phyloP scores from a whole-genome alignment of 345 rosid species.

The Chamaenerion angustifolium region DNA sequence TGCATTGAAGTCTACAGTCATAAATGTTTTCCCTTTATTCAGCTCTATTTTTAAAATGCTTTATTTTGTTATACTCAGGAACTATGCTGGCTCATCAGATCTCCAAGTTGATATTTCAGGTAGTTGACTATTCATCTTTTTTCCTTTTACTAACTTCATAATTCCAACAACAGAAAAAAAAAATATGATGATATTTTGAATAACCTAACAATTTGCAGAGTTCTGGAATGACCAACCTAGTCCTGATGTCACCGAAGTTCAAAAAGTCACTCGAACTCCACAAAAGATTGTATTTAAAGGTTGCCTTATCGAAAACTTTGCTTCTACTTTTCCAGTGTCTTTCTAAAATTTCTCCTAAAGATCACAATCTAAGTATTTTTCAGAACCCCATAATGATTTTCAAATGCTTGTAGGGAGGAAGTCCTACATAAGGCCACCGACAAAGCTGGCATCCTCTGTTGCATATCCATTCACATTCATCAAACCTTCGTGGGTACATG shows the following conservation, averaged over 20 bases:
- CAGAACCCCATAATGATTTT: no score
- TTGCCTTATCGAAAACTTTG: constrained; percentile 3
- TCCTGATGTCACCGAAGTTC: constrained; percentile 26
- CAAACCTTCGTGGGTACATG: constrained; percentile 83
- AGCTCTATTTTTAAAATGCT: neutral
- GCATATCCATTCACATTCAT: constrained; percentile 86
- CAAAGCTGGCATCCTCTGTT: constrained; percentile 67
- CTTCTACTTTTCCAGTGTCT: no score
- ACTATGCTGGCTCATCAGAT: constrained; percentile 4
- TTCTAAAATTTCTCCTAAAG: no score
- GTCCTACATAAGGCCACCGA: constrained; percentile 46
- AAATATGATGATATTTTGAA: no score
- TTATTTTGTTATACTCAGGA: constrained; percentile 1
- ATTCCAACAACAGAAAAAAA: no score
- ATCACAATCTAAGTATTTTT: no score
- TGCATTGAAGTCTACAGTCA: neutral
- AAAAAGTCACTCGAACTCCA: constrained; percentile 38
- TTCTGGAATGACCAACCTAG: constrained; percentile 34
- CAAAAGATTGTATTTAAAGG: constrained; percentile 71
- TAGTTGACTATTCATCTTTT: constrained; percentile 3
- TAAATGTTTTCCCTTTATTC: no score
- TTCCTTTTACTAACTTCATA: no score
- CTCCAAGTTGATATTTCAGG: constrained; percentile 41
- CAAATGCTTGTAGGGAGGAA: constrained; percentile 39
- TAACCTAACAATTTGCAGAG: constrained; percentile 20